Evolutionary conservation across 371 early-diverging fungal genomes (phyloP), one percentile per base, ranked within the genome.

Genomic region (Massospora cicadina): DNA sequence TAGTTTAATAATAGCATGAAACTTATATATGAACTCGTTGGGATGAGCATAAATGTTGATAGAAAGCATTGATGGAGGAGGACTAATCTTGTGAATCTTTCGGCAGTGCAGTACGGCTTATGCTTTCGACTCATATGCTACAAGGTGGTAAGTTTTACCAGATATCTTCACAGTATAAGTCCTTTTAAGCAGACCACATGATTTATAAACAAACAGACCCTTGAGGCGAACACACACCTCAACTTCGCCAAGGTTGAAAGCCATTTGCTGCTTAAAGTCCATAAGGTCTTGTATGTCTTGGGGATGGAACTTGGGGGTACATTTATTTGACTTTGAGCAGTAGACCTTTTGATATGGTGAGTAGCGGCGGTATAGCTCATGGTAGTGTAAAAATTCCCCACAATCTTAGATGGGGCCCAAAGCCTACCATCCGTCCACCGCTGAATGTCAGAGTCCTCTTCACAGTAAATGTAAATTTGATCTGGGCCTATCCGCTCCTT

Each of bases 371-470:
- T 25, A 66, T 55, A 87, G 68, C 66, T 89, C 88, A 58, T 85
- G 83, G 69, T 89, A 88, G 60, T 85, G 80, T 55, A 69, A 68
- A 86, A 89, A 71, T 84, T 83, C 32, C 87, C 88, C 33, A 83
- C 77, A 1, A 88, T 85, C 29, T 91, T 81, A 30, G 87, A 87
- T 7, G 91, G 89, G 24, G 87, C 84, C 92, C 91, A 90, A 25
- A 83, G 79, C 26, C 80, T 76, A 21, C 91, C 90, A 71, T 91
- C 92, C 1, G 92, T 92, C 92, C 92, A 92, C 32, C 92, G 74
- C 64, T 86, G 85, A 70, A 92, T 90, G 10, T 90, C 87, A 0
- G 84, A 80, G 65, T 89, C 88, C 53, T 82, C 82, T 71, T 89
- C 88, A 68, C 84, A 84, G 81, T 82, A 88, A 29, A 88, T 79